A percentile compares a stretch with the other conserved stretches of the same genome.
phyloP scores from a whole-genome alignment of 345 rosid genomes.

The Microthlaspi erraticum region DNA sequence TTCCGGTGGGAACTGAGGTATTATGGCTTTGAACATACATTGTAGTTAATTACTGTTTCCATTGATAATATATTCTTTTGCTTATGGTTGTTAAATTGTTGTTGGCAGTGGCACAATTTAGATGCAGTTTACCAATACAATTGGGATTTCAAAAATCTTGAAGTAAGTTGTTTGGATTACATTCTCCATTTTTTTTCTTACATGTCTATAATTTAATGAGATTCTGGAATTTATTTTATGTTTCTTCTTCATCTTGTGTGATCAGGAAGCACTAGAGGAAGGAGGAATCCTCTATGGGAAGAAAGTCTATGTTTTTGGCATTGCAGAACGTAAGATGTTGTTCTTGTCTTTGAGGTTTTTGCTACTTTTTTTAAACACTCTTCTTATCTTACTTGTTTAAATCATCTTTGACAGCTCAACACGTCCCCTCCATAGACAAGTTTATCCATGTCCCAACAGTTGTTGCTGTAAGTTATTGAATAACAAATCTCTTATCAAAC shows the following conservation, averaged over 20 bases:
- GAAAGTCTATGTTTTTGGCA: slow-evolving; percentile 84
- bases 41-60: background rate
- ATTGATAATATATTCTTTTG: slow-evolving; percentile 6
- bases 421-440: slow-evolving; percentile 64
- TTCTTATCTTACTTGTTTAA: slow-evolving; percentile 10
- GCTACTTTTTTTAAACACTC: background rate
- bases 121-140: slow-evolving; percentile 70
- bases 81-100: slow-evolving; percentile 22
- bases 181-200: background rate
- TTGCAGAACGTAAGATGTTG: slow-evolving; percentile 85
- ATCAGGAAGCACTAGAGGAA: slow-evolving; percentile 90
- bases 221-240: slow-evolving; percentile 19
- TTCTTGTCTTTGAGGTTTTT: background rate
- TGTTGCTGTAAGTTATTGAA: slow-evolving; percentile 76
- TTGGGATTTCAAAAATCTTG: slow-evolving; percentile 88
- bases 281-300: slow-evolving; percentile 74
- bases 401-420: slow-evolving; percentile 70
- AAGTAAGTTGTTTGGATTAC: slow-evolving; percentile 60
- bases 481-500: slow-evolving; percentile 17
- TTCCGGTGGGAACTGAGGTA: too few species aligned
- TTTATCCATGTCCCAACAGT: slow-evolving; percentile 71
- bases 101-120: slow-evolving; percentile 89
- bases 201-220: too few species aligned
- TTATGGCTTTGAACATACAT: slow-evolving; percentile 18
- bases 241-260: slow-evolving; percentile 37